A percentile compares a stretch with the other conserved stretches of the same genome.
These are phyloP conservation scores for Hyaloscypha variabilis DNA, from an alignment of 495 filamentous ascomycete genomes.

Conservation along the genomic window DNA sequence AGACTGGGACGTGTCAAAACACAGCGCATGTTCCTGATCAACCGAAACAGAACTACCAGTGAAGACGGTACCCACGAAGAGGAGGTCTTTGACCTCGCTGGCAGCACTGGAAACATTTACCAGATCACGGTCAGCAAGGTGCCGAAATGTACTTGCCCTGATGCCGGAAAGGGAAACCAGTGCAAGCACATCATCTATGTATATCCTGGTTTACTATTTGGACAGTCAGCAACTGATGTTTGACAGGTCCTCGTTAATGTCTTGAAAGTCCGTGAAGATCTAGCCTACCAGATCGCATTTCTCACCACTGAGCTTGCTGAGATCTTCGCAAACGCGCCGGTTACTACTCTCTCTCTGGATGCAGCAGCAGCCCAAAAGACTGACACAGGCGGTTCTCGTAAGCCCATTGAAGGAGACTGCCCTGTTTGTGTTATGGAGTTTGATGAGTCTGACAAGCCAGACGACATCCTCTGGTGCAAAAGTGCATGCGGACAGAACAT, in stretches of 20 bases:
- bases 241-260: slow-evolving; percentile 58
- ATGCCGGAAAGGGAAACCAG: slow-evolving; percentile 62
- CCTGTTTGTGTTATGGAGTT: slow-evolving; percentile 75
- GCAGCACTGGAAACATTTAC: slow-evolving; percentile 79
- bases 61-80: slow-evolving; percentile 32
- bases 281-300: slow-evolving; percentile 73
- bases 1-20: slow-evolving; percentile 25
- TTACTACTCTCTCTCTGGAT: slow-evolving; percentile 24
- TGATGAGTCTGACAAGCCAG: slow-evolving; percentile 36
- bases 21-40: slow-evolving; percentile 32
- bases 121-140: slow-evolving; percentile 49
- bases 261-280: slow-evolving; percentile 53
- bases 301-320: slow-evolving; percentile 64
- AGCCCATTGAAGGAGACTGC: slow-evolving; percentile 69
- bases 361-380: slow-evolving; percentile 11
- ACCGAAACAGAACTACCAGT: slow-evolving; percentile 22
- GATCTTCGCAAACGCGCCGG: slow-evolving; percentile 60
- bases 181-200: slow-evolving; percentile 62
- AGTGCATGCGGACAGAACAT: slow-evolving; percentile 68
- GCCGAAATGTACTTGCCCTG: slow-evolving; percentile 71
- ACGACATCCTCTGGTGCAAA: slow-evolving; percentile 64
- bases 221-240: background rate
- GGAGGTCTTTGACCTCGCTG: slow-evolving; percentile 66
- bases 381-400: slow-evolving; percentile 34
- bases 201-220: slow-evolving; percentile 1